Evolutionary conservation across 352 stramenopile species (phyloP).

Genomic region (Globisporangium paroecandrum): DNA sequence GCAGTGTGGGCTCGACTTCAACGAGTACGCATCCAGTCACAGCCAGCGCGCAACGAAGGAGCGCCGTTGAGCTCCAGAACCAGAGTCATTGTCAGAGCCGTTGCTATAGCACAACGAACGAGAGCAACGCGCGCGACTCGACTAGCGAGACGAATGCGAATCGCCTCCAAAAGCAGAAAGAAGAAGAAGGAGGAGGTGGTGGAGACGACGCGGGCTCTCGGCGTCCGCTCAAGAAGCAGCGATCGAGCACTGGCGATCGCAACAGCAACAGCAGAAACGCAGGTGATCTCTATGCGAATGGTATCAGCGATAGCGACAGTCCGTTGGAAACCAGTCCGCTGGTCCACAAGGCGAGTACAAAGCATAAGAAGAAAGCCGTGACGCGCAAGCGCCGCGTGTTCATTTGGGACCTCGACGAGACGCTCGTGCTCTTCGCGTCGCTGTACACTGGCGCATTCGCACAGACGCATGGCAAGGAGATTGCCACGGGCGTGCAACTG

Average conservation of each 20-base stretch:
- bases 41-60: not conserved
- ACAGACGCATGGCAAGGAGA: conserved; percentile 52
- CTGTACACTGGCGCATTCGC: conserved; percentile 75
- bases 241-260: conserved; percentile 13
- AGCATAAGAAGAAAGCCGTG: not conserved
- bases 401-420: conserved; percentile 86
- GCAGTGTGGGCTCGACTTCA: not conserved
- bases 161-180: not conserved
- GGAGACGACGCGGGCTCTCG: conserved; percentile 21
- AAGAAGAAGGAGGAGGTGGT: conserved; percentile 8
- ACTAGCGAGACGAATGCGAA: not conserved
- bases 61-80: not conserved
- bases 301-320: not conserved
- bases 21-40: not conserved
- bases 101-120: not conserved
- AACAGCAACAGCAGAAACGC: not conserved
- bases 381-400: conserved; percentile 39
- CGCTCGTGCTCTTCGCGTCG: conserved; percentile 76
- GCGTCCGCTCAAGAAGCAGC: conserved; percentile 37
- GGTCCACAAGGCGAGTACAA: not conserved
- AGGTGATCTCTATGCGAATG: not conserved
- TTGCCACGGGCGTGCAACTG: conserved; percentile 52
- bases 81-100: not conserved
- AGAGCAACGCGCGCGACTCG: not conserved
- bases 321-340: not conserved